A percentile compares a stretch with the other conserved stretches of the same genome.
phyloP scores from a whole-genome alignment of 2,329 filamentous ascomycete species.

The Ophiostoma perfectum region DNA sequence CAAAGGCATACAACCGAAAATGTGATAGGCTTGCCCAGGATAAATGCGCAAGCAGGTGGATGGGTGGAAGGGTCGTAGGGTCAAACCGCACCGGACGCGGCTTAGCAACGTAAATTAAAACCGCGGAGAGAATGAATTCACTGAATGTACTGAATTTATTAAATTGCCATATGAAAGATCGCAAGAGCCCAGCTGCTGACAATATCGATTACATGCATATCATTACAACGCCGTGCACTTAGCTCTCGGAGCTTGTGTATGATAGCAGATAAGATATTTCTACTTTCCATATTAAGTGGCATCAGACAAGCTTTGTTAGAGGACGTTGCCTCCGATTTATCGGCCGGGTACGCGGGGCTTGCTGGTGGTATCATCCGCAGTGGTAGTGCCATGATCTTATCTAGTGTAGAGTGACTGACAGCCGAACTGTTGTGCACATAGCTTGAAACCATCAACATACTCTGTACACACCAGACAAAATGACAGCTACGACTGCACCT shows the following conservation, averaged over 20 bases:
- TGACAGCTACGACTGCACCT: neutral
- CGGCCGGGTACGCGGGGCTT: neutral
- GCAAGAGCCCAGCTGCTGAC: neutral
- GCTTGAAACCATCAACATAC: too few species aligned
- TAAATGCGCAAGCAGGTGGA: too few species aligned
- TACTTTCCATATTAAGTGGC: neutral
- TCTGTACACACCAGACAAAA: neutral
- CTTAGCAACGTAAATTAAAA: too few species aligned
- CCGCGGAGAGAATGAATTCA: too few species aligned
- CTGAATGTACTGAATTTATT: too few species aligned
- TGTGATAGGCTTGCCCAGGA: too few species aligned
- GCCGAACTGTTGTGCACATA: too few species aligned
- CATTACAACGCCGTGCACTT: neutral
- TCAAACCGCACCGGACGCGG: neutral
- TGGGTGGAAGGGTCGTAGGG: neutral
- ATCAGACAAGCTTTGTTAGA: slow-evolving; percentile 9
- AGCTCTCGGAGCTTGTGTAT: neutral
- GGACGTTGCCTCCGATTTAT: neutral
- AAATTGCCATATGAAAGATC: too few species aligned
- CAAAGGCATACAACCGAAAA: neutral
- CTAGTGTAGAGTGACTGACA: neutral
- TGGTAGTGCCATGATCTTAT: neutral
- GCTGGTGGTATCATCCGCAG: slow-evolving; percentile 5
- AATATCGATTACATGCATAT: neutral
- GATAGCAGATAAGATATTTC: slow-evolving; percentile 6